phyloP scores from a whole-genome alignment of 805 yeast species.

The Lipomyces sp. region DNA sequence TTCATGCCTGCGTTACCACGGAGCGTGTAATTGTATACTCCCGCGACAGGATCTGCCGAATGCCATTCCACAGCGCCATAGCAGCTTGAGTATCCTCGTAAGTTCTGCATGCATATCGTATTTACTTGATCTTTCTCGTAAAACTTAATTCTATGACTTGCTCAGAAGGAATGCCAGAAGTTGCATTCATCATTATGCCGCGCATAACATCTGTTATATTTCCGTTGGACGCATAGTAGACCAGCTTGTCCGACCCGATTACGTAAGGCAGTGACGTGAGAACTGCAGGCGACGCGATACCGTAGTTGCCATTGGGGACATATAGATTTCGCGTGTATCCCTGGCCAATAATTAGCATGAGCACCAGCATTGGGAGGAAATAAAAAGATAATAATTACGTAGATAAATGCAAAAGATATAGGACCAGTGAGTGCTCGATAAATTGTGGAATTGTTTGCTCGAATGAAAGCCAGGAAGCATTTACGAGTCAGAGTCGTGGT shows the following conservation, averaged over 20 bases:
- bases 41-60: constrained; percentile 35
- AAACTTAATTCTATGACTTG: constrained; percentile 37
- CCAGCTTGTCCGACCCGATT: constrained; percentile 38
- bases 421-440: constrained; percentile 37
- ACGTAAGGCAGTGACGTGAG: constrained; percentile 34
- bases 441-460: constrained; percentile 41
- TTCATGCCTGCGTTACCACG: constrained; percentile 43
- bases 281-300: constrained; percentile 40
- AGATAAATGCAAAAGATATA: constrained; percentile 34
- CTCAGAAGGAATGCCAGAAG: constrained; percentile 40
- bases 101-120: constrained; percentile 40
- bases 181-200: constrained; percentile 38
- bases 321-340: constrained; percentile 16
- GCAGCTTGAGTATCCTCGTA: constrained; percentile 42
- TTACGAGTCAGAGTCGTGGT: constrained; percentile 15
- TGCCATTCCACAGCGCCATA: constrained; percentile 46
- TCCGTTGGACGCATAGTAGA: constrained; percentile 31
- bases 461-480: constrained; percentile 16
- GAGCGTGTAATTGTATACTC: constrained; percentile 44
- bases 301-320: constrained; percentile 39
- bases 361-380: background rate
- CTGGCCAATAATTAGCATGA: background rate
- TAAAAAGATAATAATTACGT: background rate
- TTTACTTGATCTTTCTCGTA: constrained; percentile 1
- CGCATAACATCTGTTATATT: constrained; percentile 37